Evolutionary conservation across 257 asterid species (phyloP).

Genomic region (Solanum pinnatisectum): DNA sequence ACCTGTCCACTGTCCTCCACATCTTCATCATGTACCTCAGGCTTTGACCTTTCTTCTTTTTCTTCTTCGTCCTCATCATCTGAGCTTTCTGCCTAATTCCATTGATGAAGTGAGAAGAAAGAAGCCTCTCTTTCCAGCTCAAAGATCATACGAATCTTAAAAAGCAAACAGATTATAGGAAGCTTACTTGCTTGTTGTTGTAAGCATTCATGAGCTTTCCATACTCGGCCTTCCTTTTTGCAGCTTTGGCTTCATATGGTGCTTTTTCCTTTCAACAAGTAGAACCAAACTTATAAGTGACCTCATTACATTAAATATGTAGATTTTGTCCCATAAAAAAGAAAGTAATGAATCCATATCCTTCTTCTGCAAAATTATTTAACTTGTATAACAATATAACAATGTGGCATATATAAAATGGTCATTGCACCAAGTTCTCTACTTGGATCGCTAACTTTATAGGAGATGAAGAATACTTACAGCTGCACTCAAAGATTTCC

Average conservation of each 20-base stretch:
- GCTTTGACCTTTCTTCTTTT: slow-evolving; percentile 56
- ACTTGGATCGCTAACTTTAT: neutral
- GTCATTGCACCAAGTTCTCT: neutral
- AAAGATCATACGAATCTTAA: neutral
- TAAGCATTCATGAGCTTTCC: slow-evolving; percentile 74
- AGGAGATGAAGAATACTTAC: slow-evolving; percentile 39
- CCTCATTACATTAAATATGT: neutral
- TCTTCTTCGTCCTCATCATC: slow-evolving; percentile 75
- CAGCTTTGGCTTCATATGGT: slow-evolving; percentile 95
- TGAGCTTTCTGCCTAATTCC: slow-evolving; percentile 58
- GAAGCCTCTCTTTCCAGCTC: neutral
- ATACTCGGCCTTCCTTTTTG: slow-evolving; percentile 68
- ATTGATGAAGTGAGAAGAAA: neutral
- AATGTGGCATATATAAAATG: neutral
- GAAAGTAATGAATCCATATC: neutral
- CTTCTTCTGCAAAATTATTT: neutral
- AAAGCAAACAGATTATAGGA: neutral
- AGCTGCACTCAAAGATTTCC: slow-evolving; percentile 76
- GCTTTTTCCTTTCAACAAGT: slow-evolving; percentile 68
- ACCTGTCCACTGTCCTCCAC: slow-evolving; percentile 70
- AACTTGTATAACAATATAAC: no score
- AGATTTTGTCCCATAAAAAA: neutral
- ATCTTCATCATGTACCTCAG: slow-evolving; percentile 55
- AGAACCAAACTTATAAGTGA: neutral
- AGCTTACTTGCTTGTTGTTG: slow-evolving; percentile 68